Evolutionary conservation across 441 rosid species (phyloP), one percentile per base, ranked within the genome.

Genomic region (Erysimum cheiri): DNA sequence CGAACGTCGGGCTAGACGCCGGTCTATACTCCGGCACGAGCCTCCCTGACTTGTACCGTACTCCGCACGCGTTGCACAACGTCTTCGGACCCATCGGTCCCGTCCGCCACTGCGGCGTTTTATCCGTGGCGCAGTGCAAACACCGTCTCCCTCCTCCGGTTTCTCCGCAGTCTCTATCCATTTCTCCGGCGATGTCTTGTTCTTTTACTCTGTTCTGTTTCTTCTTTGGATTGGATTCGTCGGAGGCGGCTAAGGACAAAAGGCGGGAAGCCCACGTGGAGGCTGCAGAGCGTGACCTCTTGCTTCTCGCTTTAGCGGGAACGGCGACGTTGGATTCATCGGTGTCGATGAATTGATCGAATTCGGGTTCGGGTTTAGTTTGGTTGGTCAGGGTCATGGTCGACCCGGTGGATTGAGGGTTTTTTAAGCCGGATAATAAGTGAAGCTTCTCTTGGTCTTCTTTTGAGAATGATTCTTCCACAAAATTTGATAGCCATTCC

Each of bases 11-110:
- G 64, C 98, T 92, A 0, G 95, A 84, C 0, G 98, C 98, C 6
- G 98, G 98, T 29, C 98, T 72, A 71, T 92, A 92, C 60, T 92
- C 98, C 10, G 98, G 98, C 22, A 92, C 98, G 2, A 92, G 81
- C 32, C 98, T 61, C 0, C 98, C 98, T 4, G 98, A 92, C 69
- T 90, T 92, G 80, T 92, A 92, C 64, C 98, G 58, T 28, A 92
- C 98, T 3, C 98, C 98, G 19, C 98, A 92, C 1, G 98, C 98
- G 56, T 92, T 92, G 62, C 98, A 92, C 39, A 92, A 75, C 8
- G 98, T 92, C 73, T 92, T 92, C 0, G 98, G 95, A 1, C 98
- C 98, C 92, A 90, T 83, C 5, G 98, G 98, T 12, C 98, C 98
- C 1, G 97, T 93, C 54, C 98, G 67, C 98, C 98, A 93, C 74